Conservation (phyloP, 768 basidiomycete genomes). For the Boletus huronensis region DNA sequence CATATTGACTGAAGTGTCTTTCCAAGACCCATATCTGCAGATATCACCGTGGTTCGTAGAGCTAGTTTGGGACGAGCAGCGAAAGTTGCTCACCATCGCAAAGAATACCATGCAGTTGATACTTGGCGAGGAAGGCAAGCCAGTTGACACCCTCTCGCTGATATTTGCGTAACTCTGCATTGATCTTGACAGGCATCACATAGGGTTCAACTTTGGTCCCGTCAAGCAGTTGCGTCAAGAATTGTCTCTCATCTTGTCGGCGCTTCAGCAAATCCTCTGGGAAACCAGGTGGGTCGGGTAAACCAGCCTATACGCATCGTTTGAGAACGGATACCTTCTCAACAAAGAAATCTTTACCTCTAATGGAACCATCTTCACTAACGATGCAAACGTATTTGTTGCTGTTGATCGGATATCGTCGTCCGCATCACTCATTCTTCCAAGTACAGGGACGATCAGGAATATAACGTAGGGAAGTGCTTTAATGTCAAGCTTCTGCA, state of each 20-base stretch:
- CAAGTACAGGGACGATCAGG: conserved; percentile 92
- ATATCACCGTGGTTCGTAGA: background rate
- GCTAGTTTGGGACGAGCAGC: conserved; percentile 13
- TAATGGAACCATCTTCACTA: conserved; percentile 97
- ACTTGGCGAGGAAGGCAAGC: conserved; percentile 97
- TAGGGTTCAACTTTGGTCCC: conserved; percentile 94
- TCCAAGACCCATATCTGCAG: conserved; percentile 94
- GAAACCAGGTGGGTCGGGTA: conserved; percentile 96
- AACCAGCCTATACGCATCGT: conserved; percentile 61
- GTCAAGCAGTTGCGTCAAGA: conserved; percentile 90
- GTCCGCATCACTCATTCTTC: conserved; percentile 94
- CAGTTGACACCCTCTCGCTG: conserved; percentile 99
- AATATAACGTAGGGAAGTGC: conserved; percentile 96
- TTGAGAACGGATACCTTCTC: background rate
- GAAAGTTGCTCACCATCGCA: conserved; percentile 74
- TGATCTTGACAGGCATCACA: conserved; percentile 78
- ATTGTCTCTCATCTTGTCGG: conserved; percentile 83
- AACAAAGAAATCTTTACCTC: conserved; percentile 54
- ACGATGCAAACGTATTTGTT: conserved; percentile 95
- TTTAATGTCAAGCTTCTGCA: conserved; percentile 88
- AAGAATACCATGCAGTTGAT: conserved; percentile 94
- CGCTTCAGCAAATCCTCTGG: conserved; percentile 82
- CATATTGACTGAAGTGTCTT: conserved; percentile 98
- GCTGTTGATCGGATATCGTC: conserved; percentile 89
- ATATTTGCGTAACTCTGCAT: conserved; percentile 93